Base-by-base conservation (phyloP, 2,329 filamentous ascomycete genomes). In the Diplodia mutila region DNA sequence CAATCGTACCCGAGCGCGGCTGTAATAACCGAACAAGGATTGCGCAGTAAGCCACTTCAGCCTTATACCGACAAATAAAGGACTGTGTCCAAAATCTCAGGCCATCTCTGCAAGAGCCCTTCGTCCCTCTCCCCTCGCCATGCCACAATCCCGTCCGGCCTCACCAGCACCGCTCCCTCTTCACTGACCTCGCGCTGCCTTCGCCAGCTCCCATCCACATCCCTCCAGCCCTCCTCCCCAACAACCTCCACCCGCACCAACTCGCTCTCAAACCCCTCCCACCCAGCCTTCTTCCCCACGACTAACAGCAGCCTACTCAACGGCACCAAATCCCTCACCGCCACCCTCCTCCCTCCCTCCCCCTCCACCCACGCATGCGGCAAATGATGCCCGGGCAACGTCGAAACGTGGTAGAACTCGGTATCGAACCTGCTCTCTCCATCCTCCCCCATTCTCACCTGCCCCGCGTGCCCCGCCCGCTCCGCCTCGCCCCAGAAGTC, bases 131-230 rank as follows among this genome's bases (percentile, higher is more conserved):
- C 54, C 1, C 65, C 64, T 1, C 64, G 39, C 73, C 70, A 78
- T 7, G 71, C 71, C 34, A 77, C 73, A 54, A 78, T 76, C 14
- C 74, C 73, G 69, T 78, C 76, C 9, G 76, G 75, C 32, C 76
- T 69, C 12, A 76, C 74, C 11, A 78, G 71, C 1, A 77, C 70
- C 29, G 73, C 76, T 3, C 74, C 75, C 23, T 68, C 51, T 1
- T 48, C 25, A 21, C 54, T 54, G 0, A 74, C 68, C 9, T 71
- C 72, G 8, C 68, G 68, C 52, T 32, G 9, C 54, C 65, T 34
- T 34, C 29, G 72, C 73, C 76, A 34, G 59, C 59, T 1, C 67
- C 54, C 69, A 46, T 69, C 70, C n/a, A 70, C 48, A 48, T 73
- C 72, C 16, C 1, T 11, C 34, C 46, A 27, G 25, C 61, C 65